phyloP scores from a whole-genome alignment of 169 alveolate species.

The Cardiosporidium cionae region DNA sequence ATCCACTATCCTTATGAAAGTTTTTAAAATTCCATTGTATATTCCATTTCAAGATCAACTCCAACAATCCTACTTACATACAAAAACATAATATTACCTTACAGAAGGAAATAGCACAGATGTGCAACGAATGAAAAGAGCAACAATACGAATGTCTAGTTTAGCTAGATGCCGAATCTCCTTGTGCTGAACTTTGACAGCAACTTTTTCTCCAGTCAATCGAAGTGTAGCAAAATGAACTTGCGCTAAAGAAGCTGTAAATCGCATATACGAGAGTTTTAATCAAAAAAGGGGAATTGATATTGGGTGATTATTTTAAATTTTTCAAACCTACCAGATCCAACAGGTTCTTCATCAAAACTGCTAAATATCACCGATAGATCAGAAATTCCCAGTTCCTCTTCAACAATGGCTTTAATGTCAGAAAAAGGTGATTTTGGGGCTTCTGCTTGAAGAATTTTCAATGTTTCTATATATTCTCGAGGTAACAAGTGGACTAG shows the following conservation, averaged over 20 bases:
- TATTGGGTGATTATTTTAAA: no score
- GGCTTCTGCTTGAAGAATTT: conserved; percentile 35
- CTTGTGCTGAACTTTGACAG: conserved; percentile 62
- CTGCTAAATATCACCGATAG: conserved; percentile 40
- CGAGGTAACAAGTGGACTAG: conserved; percentile 46
- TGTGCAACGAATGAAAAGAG: not conserved
- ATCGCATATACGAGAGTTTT: not conserved
- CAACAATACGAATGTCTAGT: conserved; percentile 26
- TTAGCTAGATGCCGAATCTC: conserved; percentile 51
- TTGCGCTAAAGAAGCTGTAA: conserved; percentile 61
- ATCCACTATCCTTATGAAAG: not conserved
- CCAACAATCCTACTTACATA: not conserved
- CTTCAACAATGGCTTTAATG: conserved; percentile 41
- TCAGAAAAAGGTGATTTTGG: conserved; percentile 39
- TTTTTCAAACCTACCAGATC: conserved; percentile 23
- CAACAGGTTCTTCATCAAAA: conserved; percentile 56
- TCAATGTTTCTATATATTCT: conserved; percentile 49
- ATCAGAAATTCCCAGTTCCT: conserved; percentile 31
- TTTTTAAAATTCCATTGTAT: not conserved
- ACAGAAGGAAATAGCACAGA: not conserved
- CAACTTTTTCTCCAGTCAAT: conserved; percentile 48
- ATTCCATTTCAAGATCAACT: not conserved
- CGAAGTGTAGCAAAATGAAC: conserved; percentile 58
- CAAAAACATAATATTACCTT: not conserved
- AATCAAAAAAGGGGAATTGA: not conserved